Evolutionary conservation across 2,329 filamentous ascomycete genomes (phyloP).

Genomic region (Phialophora tarda): DNA sequence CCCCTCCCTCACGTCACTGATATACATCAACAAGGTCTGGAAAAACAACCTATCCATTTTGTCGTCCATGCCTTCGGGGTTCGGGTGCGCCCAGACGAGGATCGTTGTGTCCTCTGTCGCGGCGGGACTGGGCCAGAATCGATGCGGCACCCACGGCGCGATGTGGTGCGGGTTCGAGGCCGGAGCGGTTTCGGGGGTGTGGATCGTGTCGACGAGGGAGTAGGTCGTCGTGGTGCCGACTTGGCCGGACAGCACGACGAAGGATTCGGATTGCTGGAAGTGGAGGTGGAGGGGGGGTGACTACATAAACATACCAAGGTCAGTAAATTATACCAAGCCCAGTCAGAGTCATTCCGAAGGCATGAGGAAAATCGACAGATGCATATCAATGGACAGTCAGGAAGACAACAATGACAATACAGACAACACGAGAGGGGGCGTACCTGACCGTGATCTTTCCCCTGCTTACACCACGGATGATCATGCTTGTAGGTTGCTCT

Average conservation of each 20-base stretch:
- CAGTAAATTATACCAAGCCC: too few species aligned
- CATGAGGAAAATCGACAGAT: background rate
- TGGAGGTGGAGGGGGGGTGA: conserved; percentile 34
- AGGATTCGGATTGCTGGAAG: conserved; percentile 31
- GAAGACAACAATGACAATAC: background rate
- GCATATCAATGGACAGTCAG: background rate
- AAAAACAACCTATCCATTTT: conserved; percentile 35
- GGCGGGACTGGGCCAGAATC: conserved; percentile 27
- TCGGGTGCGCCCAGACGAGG: conserved; percentile 33
- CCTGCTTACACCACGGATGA: conserved; percentile 27
- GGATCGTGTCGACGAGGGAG: conserved; percentile 24
- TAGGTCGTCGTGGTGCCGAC: conserved; percentile 28
- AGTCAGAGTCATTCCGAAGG: background rate
- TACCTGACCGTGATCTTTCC: conserved; percentile 25
- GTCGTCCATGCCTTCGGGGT: conserved; percentile 21
- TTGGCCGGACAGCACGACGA: conserved; percentile 26
- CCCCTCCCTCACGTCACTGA: conserved; percentile 29
- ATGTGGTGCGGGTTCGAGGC: conserved; percentile 15
- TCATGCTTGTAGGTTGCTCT: conserved; percentile 27
- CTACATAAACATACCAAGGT: conserved; percentile 1
- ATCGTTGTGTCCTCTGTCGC: conserved; percentile 25
- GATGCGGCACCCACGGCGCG: conserved; percentile 22
- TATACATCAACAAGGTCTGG: conserved; percentile 28
- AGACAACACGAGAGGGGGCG: background rate
- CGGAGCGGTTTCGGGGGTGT: conserved; percentile 21